Conservation (phyloP, 805 yeast species). For the Suhomyces faveliae region DNA sequence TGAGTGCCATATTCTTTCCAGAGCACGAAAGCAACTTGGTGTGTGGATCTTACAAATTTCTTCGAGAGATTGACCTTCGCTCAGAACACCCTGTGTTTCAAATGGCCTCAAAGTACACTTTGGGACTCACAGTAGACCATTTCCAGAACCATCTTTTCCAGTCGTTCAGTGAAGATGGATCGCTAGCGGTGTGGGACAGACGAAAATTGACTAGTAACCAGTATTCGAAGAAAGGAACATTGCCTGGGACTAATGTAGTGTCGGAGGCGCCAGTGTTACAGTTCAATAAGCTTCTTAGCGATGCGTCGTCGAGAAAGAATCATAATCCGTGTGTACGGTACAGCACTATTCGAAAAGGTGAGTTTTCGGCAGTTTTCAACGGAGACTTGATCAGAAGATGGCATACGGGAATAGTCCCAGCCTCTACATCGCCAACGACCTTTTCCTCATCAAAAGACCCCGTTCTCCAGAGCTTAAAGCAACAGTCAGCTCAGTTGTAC, state of each 20-base stretch:
- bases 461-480: constrained; percentile 27
- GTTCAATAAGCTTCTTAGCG: constrained; percentile 61
- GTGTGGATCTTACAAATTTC: constrained; percentile 72
- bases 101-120: constrained; percentile 70
- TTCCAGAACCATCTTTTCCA: constrained; percentile 65
- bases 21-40: constrained; percentile 53
- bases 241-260: constrained; percentile 17
- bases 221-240: constrained; percentile 10
- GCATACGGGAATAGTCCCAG: constrained; percentile 64
- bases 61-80: constrained; percentile 77
- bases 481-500: constrained; percentile 37
- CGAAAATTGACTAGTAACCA: constrained; percentile 48
- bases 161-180: constrained; percentile 79
- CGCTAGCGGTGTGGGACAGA: constrained; percentile 80
- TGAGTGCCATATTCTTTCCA: constrained; percentile 66
- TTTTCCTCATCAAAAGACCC: constrained; percentile 4
- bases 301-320: constrained; percentile 53
- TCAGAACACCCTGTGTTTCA: constrained; percentile 65
- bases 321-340: constrained; percentile 66
- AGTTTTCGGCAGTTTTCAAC: constrained; percentile 74
- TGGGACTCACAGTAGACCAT: constrained; percentile 68
- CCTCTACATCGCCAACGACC: constrained; percentile 12
- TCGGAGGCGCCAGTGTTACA: constrained; percentile 57
- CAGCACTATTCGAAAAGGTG: constrained; percentile 64
- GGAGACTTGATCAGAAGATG: constrained; percentile 79